A percentile compares a stretch with the other conserved stretches of the same genome.
These are phyloP conservation scores for Tolypocladium tundrense DNA, from an alignment of 2,329 filamentous ascomycete genomes.

Conservation along the genomic window DNA sequence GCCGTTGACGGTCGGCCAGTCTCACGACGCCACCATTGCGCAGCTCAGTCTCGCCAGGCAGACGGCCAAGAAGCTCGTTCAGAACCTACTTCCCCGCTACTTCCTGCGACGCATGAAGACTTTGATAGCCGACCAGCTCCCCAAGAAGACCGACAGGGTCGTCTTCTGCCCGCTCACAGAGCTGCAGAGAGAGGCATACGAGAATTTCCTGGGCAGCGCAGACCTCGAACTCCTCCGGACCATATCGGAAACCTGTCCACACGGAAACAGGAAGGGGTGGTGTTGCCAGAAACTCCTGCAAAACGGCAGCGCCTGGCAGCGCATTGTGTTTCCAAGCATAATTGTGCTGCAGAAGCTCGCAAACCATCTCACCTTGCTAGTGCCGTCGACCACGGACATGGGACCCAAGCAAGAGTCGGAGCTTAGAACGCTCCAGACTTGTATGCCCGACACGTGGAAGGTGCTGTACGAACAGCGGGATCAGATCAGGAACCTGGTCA, in stretches of 20 bases:
- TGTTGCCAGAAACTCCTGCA: conserved; percentile 60
- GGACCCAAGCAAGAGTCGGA: conserved; percentile 70
- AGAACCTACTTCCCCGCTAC: conserved; percentile 80
- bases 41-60: conserved; percentile 73
- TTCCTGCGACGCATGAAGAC: conserved; percentile 91
- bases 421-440: conserved; percentile 60
- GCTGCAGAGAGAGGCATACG: conserved; percentile 72
- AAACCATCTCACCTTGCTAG: conserved; percentile 83
- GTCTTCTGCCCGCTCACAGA: conserved; percentile 89
- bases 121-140: conserved; percentile 82
- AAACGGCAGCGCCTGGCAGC: conserved; percentile 58
- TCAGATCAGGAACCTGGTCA: conserved; percentile 68
- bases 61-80: conserved; percentile 73
- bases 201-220: conserved; percentile 62
- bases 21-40: conserved; percentile 76
- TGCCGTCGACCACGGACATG: conserved; percentile 55
- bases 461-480: conserved; percentile 65
- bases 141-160: conserved; percentile 87
- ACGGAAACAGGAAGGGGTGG: conserved; percentile 59
- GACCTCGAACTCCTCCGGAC: conserved; percentile 58
- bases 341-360: conserved; percentile 75
- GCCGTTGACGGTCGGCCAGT: conserved; percentile 79
- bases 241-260: conserved; percentile 58
- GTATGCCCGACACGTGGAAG: conserved; percentile 66
- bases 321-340: conserved; percentile 77